Percentiles rank a stretch among this genome's conserved stretches.
Evolutionary conservation across 805 yeast species (phyloP).

Genomic region (Saccharomycopsis guyanensis): DNA sequence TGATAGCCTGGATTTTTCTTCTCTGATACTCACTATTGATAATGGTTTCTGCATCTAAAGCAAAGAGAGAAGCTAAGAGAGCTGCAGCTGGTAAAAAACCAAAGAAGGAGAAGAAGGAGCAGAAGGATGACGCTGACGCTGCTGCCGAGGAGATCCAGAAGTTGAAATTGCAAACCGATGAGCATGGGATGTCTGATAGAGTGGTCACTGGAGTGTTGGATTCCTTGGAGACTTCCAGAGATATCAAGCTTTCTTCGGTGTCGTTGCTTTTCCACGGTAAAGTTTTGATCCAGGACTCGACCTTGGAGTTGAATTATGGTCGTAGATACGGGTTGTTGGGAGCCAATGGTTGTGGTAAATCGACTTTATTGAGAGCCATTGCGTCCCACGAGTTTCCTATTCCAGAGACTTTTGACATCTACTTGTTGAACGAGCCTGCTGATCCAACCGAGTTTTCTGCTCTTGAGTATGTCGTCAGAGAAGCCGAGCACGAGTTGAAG

Average conservation of each 20-base stretch:
- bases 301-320: constrained; percentile 89
- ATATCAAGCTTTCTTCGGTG: constrained; percentile 83
- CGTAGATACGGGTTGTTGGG: constrained; percentile 97
- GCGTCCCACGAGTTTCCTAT: constrained; percentile 96
- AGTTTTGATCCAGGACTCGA: constrained; percentile 88
- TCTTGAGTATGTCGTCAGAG: constrained; percentile 91
- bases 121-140: constrained; percentile 45
- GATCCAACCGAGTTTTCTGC: constrained; percentile 90
- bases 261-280: constrained; percentile 96
- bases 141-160: constrained; percentile 72
- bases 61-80: constrained; percentile 96
- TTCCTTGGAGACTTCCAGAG: constrained; percentile 84
- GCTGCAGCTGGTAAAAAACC: constrained; percentile 73
- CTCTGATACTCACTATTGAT: neutral
- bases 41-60: constrained; percentile 79
- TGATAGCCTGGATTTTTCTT: neutral
- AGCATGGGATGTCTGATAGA: constrained; percentile 91
- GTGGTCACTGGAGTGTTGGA: constrained; percentile 96
- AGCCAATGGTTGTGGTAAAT: constrained; percentile 98
- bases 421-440: constrained; percentile 95
- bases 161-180: constrained; percentile 88
- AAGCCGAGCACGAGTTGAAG: constrained; percentile 89
- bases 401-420: constrained; percentile 86
- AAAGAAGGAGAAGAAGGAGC: constrained; percentile 43
- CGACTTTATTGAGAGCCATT: constrained; percentile 85